These are phyloP conservation scores for Xanthoconium stramineum DNA, from an alignment of 768 basidiomycete species.

Conservation along the genomic window DNA sequence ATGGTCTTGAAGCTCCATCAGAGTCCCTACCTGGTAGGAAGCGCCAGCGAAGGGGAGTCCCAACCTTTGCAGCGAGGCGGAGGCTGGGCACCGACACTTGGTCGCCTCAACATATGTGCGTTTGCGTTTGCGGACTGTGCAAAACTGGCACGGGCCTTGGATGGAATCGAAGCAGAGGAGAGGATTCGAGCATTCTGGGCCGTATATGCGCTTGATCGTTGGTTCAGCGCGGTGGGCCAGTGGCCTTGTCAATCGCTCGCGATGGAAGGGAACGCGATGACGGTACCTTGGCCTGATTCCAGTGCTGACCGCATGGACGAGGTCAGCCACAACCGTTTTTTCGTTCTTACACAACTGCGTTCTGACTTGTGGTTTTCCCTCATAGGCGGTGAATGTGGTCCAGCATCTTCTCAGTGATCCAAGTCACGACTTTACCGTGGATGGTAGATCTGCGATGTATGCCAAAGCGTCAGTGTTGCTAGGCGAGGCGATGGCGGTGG, in stretches of 20 bases:
- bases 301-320: constrained; percentile 4
- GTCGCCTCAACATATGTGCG: background rate
- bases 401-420: constrained; percentile 18
- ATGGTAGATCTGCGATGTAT: constrained; percentile 11
- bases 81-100: background rate
- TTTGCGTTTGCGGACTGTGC: constrained; percentile 10
- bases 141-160: constrained; percentile 30
- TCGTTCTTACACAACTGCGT: background rate
- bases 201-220: constrained; percentile 33
- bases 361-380: background rate
- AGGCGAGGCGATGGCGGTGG: constrained; percentile 30
- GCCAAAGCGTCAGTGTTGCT: constrained; percentile 35
- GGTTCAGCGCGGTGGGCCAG: constrained; percentile 28
- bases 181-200: constrained; percentile 40
- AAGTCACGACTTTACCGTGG: constrained; percentile 8
- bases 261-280: constrained; percentile 30
- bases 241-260: constrained; percentile 19
- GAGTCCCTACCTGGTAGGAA: background rate
- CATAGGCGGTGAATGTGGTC: constrained; percentile 13
- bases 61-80: constrained; percentile 4
- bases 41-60: background rate
- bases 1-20: constrained; percentile 48
- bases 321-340: background rate
- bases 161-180: constrained; percentile 36
- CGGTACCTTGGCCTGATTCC: constrained; percentile 44